Percentiles rank a stretch among this genome's conserved stretches.
These are phyloP conservation scores for Testicularia cyperi DNA, from an alignment of 1,284 basidiomycete genomes.

Conservation along the genomic window DNA sequence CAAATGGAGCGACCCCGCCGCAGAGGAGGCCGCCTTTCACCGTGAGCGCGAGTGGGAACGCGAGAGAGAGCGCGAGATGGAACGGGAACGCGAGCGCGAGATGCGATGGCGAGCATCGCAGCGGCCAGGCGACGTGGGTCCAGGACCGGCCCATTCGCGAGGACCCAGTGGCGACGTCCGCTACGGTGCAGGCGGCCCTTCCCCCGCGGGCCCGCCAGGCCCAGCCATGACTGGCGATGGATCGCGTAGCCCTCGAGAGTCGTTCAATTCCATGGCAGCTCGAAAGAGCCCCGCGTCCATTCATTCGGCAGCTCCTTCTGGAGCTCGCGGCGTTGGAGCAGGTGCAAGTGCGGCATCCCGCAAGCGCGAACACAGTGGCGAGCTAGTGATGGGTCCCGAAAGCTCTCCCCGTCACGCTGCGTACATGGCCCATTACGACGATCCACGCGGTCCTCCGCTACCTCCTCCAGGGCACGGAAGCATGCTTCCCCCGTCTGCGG, in stretches of 20 bases:
- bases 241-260: constrained; percentile 20
- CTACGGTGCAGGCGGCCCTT: constrained; percentile 8
- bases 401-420: constrained; percentile 23
- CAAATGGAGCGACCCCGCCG: constrained; percentile 47
- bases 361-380: constrained; percentile 27
- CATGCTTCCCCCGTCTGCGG: constrained; percentile 24
- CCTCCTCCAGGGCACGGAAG: constrained; percentile 16
- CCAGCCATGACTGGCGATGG: constrained; percentile 17
- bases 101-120: constrained; percentile 35
- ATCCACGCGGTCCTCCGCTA: constrained; percentile 16
- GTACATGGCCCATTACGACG: constrained; percentile 26
- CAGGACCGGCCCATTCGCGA: constrained; percentile 9
- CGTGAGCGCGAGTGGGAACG: constrained; percentile 35
- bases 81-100: constrained; percentile 25
- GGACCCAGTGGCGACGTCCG: constrained; percentile 25
- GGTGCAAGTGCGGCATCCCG: constrained; percentile 6
- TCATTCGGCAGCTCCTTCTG: constrained; percentile 1
- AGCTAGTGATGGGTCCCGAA: constrained; percentile 18
- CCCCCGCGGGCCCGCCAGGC: constrained; percentile 4
- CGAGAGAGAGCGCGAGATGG: constrained; percentile 32
- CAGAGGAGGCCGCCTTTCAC: constrained; percentile 30
- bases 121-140: constrained; percentile 17
- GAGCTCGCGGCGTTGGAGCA: constrained; percentile 4
- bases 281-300: constrained; percentile 21
- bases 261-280: constrained; percentile 13